Evolutionary conservation across 1,284 basidiomycete genomes (phyloP), one percentile per base, ranked within the genome.

Genomic region (Erythrobasidium hasegawianum): DNA sequence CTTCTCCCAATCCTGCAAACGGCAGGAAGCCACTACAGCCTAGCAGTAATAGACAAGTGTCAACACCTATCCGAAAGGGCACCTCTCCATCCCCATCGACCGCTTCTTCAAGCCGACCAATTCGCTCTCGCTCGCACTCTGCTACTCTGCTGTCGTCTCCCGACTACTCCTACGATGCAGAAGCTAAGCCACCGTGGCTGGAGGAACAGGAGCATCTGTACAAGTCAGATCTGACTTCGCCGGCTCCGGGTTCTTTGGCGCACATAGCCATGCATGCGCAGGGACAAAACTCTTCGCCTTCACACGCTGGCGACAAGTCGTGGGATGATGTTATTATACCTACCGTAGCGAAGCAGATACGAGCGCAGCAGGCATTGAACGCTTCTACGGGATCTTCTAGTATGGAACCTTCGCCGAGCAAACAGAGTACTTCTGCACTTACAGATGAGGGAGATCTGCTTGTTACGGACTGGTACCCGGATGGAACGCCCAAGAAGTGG

Each of bases 251-350:
- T 11, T 65, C 62, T 24, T 43, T 65, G n/a, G 55, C 62, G 14
- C 26, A 65, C 27, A 47, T 65, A 7, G 62, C 62, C 5, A 38
- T n/a, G 41, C 62, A 52, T 11, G 62, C 62, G 1, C 55, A 65
- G 39, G 45, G 39, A 8, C n/a, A 16, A 40, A 38, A 29, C 9
- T 45, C 57, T 45, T 39, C 20, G 24, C 8, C 43, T 29, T 39
- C 52, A 1, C 40, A 65, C 52, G 41, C 56, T 5, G 40, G 41
- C 9, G 16, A 47, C 8, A 45, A 49, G 24, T 55, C 39, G 18
- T 65, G 62, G 62, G 62, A 65, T 18, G 56, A 65, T 52, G 62
- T 65, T 5, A 65, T 65, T 16, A 27, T 65, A 16, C 62, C 62
- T 20, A 56, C 62, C 10, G 62, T 65, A 24, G 62, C 62, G 11